Evolutionary conservation across 495 filamentous ascomycete species (phyloP), one percentile per base, ranked within the genome.

Genomic region (Penicillium paradoxum): DNA sequence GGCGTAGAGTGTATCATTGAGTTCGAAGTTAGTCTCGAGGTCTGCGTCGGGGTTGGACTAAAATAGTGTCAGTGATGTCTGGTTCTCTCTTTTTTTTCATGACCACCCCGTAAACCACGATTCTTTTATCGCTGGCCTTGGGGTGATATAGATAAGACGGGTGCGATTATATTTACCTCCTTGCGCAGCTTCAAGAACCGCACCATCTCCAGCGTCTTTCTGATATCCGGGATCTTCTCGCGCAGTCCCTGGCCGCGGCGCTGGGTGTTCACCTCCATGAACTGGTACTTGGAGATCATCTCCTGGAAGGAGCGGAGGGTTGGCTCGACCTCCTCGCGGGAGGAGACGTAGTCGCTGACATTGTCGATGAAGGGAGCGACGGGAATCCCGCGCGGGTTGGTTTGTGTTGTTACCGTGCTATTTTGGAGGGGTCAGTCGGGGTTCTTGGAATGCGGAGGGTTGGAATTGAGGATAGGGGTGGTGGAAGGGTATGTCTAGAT

Each of bases 211-310:
- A 97, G 71, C n/a, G 95, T 97, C 79, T 96, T 97, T 57, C 87
- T 84, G 59, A 98, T 97, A 68, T 98, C 93, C 1, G 93, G 93
- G 61, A 97, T 87, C 78, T 97, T 98, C 58, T 97, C 93, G 66
- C 84, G 87, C 39, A 97, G 73, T 14, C 91, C 90, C 10, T 77
- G 78, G n/a, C 85, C 84, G 41, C 93, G 83, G 43, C 88, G 78
- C 61, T 92, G 84, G 22, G 89, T 88, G 73, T 96, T 97, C 60
- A 86, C 78, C 76, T 97, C 90, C 93, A 98, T 98, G 73, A 97
- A 98, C 69, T 97, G 95, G 74, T 98, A 98, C 78, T 98, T 97
- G 49, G 92, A 91, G 59, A 98, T 97, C 95, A 98, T 96, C 78
- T 98, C 93, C 70, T 97, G 93, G 70, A 98, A 97, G 63, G 80